A percentile compares a stretch with the other conserved stretches of the same genome.
Conservation (phyloP, 2,329 filamentous ascomycete genomes). For the Penicillium sp. region DNA sequence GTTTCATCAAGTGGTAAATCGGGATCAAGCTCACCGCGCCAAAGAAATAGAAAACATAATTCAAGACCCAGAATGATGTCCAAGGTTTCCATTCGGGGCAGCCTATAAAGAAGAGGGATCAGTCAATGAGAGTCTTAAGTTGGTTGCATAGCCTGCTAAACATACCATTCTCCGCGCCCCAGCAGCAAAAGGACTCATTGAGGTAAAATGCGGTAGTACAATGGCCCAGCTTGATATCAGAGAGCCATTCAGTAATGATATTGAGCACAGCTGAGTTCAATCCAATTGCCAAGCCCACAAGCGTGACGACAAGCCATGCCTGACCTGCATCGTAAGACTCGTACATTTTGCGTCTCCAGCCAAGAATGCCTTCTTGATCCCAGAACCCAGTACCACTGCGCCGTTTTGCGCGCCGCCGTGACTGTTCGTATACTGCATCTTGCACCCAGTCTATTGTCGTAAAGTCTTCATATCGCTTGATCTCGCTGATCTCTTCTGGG, state of each 20-base stretch:
- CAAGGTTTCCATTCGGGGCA: slow-evolving; percentile 88
- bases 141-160: slow-evolving; percentile 1
- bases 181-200: slow-evolving; percentile 97
- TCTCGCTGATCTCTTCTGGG: slow-evolving; percentile 93
- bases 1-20: neutral
- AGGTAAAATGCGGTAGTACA: slow-evolving; percentile 95
- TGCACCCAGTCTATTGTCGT: slow-evolving; percentile 97
- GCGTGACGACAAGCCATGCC: slow-evolving; percentile 94
- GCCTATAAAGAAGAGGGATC: slow-evolving; percentile 46
- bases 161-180: slow-evolving; percentile 81
- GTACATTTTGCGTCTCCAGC: slow-evolving; percentile 77
- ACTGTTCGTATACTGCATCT: slow-evolving; percentile 87
- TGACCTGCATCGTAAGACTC: slow-evolving; percentile 95
- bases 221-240: slow-evolving; percentile 93
- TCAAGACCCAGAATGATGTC: slow-evolving; percentile 73
- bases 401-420: slow-evolving; percentile 72
- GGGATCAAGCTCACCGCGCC: slow-evolving; percentile 63
- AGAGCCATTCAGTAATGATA: slow-evolving; percentile 94
- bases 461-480: slow-evolving; percentile 98
- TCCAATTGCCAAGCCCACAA: slow-evolving; percentile 88
- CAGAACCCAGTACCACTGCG: slow-evolving; percentile 71
- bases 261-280: slow-evolving; percentile 90
- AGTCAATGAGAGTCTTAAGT: neutral
- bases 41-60: slow-evolving; percentile 84
- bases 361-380: slow-evolving; percentile 64